These are phyloP conservation scores for Cordyceps javanica DNA, from an alignment of 2,329 filamentous ascomycete genomes.

Conservation along the genomic window DNA sequence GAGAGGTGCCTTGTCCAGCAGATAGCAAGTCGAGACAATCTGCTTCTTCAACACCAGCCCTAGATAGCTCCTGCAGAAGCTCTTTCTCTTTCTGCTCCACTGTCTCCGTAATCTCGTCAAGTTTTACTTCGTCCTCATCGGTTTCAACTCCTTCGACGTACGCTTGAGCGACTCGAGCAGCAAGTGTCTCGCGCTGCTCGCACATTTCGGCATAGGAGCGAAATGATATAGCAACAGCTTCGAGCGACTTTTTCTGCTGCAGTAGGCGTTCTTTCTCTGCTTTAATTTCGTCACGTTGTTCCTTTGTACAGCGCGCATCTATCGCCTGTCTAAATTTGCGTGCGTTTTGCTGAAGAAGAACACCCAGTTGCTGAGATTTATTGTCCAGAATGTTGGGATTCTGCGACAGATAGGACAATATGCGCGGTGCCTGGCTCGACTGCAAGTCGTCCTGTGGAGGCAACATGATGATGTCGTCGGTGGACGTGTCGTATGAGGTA, in stretches of 20 bases:
- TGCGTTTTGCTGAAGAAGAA: conserved; percentile 40
- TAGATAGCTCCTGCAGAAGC: conserved; percentile 35
- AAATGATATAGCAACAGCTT: conserved; percentile 35
- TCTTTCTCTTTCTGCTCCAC: conserved; percentile 38
- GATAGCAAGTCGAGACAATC: conserved; percentile 28
- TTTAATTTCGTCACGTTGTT: conserved; percentile 42
- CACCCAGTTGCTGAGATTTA: conserved; percentile 33
- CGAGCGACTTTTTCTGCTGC: conserved; percentile 39
- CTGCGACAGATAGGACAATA: conserved; percentile 25
- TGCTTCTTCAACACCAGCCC: conserved; percentile 40
- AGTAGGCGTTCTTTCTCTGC: conserved; percentile 42
- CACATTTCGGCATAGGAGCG: conserved; percentile 36
- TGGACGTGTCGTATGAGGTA: neutral
- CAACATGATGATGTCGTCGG: neutral
- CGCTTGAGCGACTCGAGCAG: conserved; percentile 40
- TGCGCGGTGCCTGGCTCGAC: conserved; percentile 22
- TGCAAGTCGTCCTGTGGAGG: neutral
- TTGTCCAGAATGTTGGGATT: conserved; percentile 27
- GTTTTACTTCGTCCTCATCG: conserved; percentile 42
- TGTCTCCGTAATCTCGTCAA: conserved; percentile 42
- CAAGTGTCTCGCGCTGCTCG: conserved; percentile 38
- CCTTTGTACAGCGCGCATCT: conserved; percentile 38
- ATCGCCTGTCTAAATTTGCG: conserved; percentile 43
- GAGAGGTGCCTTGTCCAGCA: conserved; percentile 13
- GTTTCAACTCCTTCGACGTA: conserved; percentile 47